A percentile compares a stretch with the other conserved stretches of the same genome.
phyloP scores from a whole-genome alignment of 768 basidiomycete genomes.

The Collybiopsis confluens region DNA sequence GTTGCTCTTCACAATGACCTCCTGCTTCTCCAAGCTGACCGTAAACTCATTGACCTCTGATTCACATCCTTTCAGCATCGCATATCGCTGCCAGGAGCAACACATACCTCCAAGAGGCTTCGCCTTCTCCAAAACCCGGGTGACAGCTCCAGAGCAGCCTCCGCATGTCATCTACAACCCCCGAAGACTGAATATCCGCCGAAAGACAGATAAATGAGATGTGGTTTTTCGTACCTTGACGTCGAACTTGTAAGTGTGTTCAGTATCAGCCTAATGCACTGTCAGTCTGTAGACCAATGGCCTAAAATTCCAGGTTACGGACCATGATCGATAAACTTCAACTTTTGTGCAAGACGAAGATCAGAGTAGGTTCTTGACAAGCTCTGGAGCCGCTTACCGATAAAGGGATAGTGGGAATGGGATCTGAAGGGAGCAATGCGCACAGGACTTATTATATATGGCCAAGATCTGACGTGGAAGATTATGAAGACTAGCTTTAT shows the following conservation, averaged over 20 bases:
- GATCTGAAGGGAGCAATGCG: too few relatives aligned
- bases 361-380: too few relatives aligned
- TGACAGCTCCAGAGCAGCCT: slow-evolving; percentile 83
- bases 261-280: slow-evolving; percentile 12
- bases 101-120: slow-evolving; percentile 36
- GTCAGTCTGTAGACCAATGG: too few relatives aligned
- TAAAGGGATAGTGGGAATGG: too few relatives aligned
- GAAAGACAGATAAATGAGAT: not conserved
- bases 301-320: not conserved
- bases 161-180: slow-evolving; percentile 74
- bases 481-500: not conserved
- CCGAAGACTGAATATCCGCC: not conserved
- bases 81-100: not conserved
- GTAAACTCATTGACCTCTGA: slow-evolving; percentile 53
- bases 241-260: slow-evolving; percentile 71
- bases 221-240: slow-evolving; percentile 66
- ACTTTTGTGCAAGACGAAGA: too few relatives aligned
- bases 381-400: too few relatives aligned
- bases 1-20: slow-evolving; percentile 68
- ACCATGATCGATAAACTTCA: too few relatives aligned
- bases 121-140: slow-evolving; percentile 67
- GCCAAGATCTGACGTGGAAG: too few relatives aligned
- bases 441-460: not conserved
- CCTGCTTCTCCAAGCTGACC: slow-evolving; percentile 65
- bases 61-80: not conserved